Base-by-base conservation (phyloP, 1,284 basidiomycete genomes). In the Blastosporella zonata region DNA sequence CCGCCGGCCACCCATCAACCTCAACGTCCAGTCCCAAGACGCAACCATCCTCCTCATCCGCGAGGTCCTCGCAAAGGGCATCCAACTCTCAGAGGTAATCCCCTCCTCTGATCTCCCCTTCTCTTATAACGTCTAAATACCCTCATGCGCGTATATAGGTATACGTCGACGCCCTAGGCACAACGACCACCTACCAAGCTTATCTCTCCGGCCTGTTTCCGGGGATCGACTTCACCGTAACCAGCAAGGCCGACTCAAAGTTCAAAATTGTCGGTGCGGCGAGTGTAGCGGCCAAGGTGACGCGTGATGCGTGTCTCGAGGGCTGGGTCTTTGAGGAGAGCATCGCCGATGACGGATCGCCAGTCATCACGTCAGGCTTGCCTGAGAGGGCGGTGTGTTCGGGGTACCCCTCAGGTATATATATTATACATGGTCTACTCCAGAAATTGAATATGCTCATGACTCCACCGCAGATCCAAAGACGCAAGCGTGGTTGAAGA, bases 241-340 rank as follows among this genome's bases (percentile, higher is more conserved):
- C 87, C 15, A 84, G 84, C 22, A 98, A 99, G 70, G 96, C 96
- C 12, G 96, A 99, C 66, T 88, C 88, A 15, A 85, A 93, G 57
- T 99, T 86, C 77, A 97, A 95, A 60, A 94, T 99, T 54, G 97
- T 99, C 48, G 90, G 93, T 17, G 96, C 96, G 5, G 97, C 96
- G 1, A 94, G 90, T 65, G 93, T 99, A 25, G 91, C 94, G 3
- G 96, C 96, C 3, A 99, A 99, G 68, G 94, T 95, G 20, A 99
- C 96, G 0, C 76, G 96, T 55, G 96, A 99, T 62, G 80, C 87
- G 3, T 94, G 93, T 68, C 75, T 99, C 17, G 87, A 96, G 46
- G 76, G 78, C 8, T 99, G 96, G 96, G 58, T 73, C 21, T 90
- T 82, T 55, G 84, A 88, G 62, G 88, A 90, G 63, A 65, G 66